phyloP scores from a whole-genome alignment of 148 eudicot genomes.

The Selenicereus undatus region DNA sequence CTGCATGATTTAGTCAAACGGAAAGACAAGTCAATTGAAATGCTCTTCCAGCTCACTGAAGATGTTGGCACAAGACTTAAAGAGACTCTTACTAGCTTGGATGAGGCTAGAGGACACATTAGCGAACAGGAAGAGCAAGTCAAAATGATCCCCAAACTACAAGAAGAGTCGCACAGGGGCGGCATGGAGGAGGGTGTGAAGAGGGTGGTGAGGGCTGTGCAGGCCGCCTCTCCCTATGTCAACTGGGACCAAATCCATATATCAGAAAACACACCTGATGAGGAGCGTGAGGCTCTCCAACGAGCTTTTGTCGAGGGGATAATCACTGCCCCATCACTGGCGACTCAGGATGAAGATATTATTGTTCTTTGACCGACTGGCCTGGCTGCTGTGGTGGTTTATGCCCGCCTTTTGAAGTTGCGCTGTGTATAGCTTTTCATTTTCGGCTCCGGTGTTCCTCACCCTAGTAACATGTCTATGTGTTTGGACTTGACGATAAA shows the following conservation, averaged over 20 bases:
- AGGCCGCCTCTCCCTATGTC: not conserved
- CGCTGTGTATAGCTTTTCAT: not conserved
- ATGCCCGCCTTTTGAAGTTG: not conserved
- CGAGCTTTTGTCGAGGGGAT: conserved; percentile 3
- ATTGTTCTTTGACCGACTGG: not conserved
- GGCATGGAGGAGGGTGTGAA: conserved; percentile 3
- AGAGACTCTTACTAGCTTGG: not conserved
- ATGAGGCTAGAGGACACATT: not conserved
- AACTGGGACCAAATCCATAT: not conserved
- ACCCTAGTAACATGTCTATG: not conserved
- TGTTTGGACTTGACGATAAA: not conserved
- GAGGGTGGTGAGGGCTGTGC: not conserved
- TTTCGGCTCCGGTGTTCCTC: not conserved
- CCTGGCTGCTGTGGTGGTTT: not conserved
- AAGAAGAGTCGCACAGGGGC: not conserved
- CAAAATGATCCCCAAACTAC: not conserved
- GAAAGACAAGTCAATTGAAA: not conserved
- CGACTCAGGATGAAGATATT: not conserved
- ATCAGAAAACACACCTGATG: not conserved
- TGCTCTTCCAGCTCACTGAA: not conserved
- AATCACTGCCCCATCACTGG: not conserved
- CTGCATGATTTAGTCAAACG: not conserved
- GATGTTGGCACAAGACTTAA: not conserved
- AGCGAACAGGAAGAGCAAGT: not conserved
- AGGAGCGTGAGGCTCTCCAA: not conserved